Conservation (phyloP, 495 filamentous ascomycete species). For the Hyphodiscus hymeniophilus region DNA sequence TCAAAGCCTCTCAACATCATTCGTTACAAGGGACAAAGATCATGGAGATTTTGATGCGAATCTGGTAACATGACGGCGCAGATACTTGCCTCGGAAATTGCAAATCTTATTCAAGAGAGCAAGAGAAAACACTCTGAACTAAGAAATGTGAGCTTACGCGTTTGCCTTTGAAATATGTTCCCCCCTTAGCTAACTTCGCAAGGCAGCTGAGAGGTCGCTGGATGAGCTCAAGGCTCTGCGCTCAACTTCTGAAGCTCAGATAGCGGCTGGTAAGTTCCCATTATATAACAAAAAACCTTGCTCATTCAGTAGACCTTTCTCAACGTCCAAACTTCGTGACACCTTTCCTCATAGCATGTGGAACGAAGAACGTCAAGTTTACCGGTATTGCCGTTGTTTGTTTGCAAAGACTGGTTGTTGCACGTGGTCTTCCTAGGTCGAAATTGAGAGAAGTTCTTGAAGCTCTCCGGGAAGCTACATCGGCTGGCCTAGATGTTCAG, state of each 20-base stretch:
- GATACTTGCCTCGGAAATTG: slow-evolving; percentile 80
- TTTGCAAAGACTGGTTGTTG: slow-evolving; percentile 78
- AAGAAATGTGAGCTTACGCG: slow-evolving; percentile 53
- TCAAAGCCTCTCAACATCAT: neutral
- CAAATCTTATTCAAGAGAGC: slow-evolving; percentile 89
- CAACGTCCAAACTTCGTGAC: slow-evolving; percentile 76
- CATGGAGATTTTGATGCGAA: slow-evolving; percentile 24
- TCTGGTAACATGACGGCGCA: slow-evolving; percentile 75
- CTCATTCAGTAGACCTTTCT: slow-evolving; percentile 57
- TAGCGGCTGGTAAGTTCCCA: slow-evolving; percentile 61
- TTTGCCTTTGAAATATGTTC: neutral
- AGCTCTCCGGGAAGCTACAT: slow-evolving; percentile 73
- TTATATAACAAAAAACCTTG: neutral
- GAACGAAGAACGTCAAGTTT: slow-evolving; percentile 80
- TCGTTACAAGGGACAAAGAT: slow-evolving; percentile 1
- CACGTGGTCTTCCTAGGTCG: slow-evolving; percentile 61
- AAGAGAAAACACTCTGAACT: slow-evolving; percentile 88
- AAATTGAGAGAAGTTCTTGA: slow-evolving; percentile 77
- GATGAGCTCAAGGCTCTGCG: slow-evolving; percentile 80
- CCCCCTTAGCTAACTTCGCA: slow-evolving; percentile 20
- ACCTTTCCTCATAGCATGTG: slow-evolving; percentile 88
- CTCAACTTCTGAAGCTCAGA: slow-evolving; percentile 69
- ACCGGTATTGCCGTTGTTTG: slow-evolving; percentile 80
- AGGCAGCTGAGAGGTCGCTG: slow-evolving; percentile 92
- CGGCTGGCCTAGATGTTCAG: slow-evolving; percentile 76